These are phyloP conservation scores for Aspergillus ibericus DNA, from an alignment of 2,329 filamentous ascomycete genomes.

Conservation along the genomic window DNA sequence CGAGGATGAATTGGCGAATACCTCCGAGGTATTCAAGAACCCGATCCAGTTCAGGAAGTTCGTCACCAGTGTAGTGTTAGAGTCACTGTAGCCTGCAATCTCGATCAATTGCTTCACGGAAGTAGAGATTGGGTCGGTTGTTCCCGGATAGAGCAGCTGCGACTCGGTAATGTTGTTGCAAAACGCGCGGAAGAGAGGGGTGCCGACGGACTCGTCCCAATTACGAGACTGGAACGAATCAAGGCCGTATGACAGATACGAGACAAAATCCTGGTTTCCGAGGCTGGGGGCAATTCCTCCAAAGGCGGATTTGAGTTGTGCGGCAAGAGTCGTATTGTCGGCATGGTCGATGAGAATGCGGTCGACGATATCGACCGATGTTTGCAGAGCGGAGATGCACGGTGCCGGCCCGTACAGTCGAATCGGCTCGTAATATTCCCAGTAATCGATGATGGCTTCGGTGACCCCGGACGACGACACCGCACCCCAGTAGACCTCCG, in stretches of 20 bases:
- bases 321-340: slow-evolving; percentile 46
- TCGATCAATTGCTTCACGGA: slow-evolving; percentile 23
- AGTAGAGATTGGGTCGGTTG: slow-evolving; percentile 25
- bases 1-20: slow-evolving; percentile 37
- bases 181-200: slow-evolving; percentile 52
- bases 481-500: slow-evolving; percentile 73
- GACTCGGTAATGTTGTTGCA: slow-evolving; percentile 57
- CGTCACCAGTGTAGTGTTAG: slow-evolving; percentile 48
- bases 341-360: slow-evolving; percentile 53
- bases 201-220: slow-evolving; percentile 60
- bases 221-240: slow-evolving; percentile 56
- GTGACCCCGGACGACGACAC: slow-evolving; percentile 82
- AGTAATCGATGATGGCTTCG: slow-evolving; percentile 75
- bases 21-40: slow-evolving; percentile 50
- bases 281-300: slow-evolving; percentile 38
- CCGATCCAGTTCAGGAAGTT: slow-evolving; percentile 59
- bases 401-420: slow-evolving; percentile 57
- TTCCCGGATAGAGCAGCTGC: slow-evolving; percentile 43
- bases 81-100: slow-evolving; percentile 15
- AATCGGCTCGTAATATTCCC: slow-evolving; percentile 62
- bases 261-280: slow-evolving; percentile 21
- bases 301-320: slow-evolving; percentile 55
- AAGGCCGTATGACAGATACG: slow-evolving; percentile 45
- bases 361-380: slow-evolving; percentile 59
- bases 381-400: slow-evolving; percentile 66